These are phyloP conservation scores for Triticum urartu DNA, from an alignment of 176 grass and related monocot genomes.

Conservation along the genomic window DNA sequence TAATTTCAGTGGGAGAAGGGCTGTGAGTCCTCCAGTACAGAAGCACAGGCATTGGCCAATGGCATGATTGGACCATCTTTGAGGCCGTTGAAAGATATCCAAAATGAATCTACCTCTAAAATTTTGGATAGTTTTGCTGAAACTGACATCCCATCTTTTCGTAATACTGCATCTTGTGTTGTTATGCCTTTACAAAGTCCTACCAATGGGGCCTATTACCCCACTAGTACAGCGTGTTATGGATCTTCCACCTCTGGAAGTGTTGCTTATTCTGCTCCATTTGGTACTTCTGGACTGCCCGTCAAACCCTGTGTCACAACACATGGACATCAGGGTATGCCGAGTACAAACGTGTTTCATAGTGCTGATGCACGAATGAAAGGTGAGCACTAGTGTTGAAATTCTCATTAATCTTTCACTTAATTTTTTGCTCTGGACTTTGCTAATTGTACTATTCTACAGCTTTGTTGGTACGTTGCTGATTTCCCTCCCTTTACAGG, in stretches of 20 bases:
- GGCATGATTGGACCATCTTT: constrained; percentile 41
- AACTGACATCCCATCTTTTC: constrained; percentile 58
- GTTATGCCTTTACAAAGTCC: constrained; percentile 99
- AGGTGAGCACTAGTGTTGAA: constrained; percentile 19
- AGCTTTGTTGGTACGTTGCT: constrained; percentile 20
- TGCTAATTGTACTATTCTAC: background rate
- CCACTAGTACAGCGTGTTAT: constrained; percentile 48
- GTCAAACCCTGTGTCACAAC: background rate
- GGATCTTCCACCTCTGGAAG: constrained; percentile 40
- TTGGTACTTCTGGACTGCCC: constrained; percentile 5
- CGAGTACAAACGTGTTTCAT: constrained; percentile 1
- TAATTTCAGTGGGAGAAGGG: constrained; percentile 87
- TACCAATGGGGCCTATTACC: constrained; percentile 63
- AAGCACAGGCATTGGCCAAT: constrained; percentile 16
- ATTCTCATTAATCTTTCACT: background rate
- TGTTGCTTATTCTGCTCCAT: constrained; percentile 40
- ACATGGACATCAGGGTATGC: constrained; percentile 15
- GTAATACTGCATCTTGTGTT: constrained; percentile 62
- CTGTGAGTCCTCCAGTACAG: constrained; percentile 49
- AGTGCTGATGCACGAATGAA: constrained; percentile 22
- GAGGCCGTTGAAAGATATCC: constrained; percentile 83
- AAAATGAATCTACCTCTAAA: constrained; percentile 63
- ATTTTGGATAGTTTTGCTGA: constrained; percentile 66
- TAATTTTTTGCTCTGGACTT: background rate
- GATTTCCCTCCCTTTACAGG: constrained; percentile 19